phyloP scores from a whole-genome alignment of 2,329 filamentous ascomycete species.

The Claviceps sp. region DNA sequence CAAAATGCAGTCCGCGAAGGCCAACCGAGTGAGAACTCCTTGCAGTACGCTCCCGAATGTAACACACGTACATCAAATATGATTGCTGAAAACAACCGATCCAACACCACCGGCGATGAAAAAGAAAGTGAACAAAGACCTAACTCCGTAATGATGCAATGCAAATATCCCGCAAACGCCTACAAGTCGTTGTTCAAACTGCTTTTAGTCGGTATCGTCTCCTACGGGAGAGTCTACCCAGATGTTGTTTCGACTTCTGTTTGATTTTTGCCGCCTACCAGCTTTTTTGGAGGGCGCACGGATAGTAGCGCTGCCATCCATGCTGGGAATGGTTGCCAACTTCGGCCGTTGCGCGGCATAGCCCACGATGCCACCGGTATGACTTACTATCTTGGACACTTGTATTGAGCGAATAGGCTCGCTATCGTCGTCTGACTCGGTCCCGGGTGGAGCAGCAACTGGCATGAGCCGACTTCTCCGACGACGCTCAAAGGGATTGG shows the following conservation, averaged over 20 bases:
- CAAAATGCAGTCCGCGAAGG: slow-evolving; percentile 3
- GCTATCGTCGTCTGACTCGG: slow-evolving; percentile 21
- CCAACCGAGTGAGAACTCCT: slow-evolving; percentile 5
- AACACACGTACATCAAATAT: slow-evolving; percentile 6
- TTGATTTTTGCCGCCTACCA: slow-evolving; percentile 18
- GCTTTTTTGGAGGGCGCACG: slow-evolving; percentile 17
- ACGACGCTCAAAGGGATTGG: slow-evolving; percentile 14
- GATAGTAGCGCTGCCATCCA: slow-evolving; percentile 18
- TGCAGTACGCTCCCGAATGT: slow-evolving; percentile 5
- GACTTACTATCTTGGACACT: slow-evolving; percentile 14
- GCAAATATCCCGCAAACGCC: not conserved
- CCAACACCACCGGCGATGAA: not conserved
- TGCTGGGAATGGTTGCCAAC: slow-evolving; percentile 34
- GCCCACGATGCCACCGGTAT: slow-evolving; percentile 12
- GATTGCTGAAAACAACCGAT: not conserved
- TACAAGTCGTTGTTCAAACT: not conserved
- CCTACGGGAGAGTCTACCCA: slow-evolving; percentile 23
- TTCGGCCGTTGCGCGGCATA: slow-evolving; percentile 29
- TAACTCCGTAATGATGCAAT: slow-evolving; percentile 1
- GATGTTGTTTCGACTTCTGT: slow-evolving; percentile 13
- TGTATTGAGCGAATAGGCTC: slow-evolving; percentile 14
- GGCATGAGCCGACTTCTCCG: slow-evolving; percentile 15
- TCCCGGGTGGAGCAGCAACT: slow-evolving; percentile 16
- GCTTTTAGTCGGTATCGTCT: slow-evolving; percentile 21
- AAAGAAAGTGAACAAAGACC: not conserved